A percentile compares a stretch with the other conserved stretches of the same genome.
Conservation (phyloP, 345 rosid species). For the Theobroma cacao region DNA sequence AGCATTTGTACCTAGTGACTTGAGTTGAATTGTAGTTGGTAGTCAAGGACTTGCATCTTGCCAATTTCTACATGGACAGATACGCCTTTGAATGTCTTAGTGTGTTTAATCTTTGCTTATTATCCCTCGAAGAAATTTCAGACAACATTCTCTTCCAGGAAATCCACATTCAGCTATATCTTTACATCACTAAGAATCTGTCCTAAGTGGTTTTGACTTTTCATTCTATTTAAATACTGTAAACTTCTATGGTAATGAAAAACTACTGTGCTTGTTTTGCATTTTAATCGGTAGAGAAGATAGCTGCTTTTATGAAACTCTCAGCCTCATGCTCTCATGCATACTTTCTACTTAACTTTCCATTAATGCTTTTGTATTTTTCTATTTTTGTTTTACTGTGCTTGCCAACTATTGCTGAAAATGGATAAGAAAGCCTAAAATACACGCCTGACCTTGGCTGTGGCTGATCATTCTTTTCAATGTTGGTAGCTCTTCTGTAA, state of each 20-base stretch:
- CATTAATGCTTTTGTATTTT: not conserved
- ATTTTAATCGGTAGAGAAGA: not conserved
- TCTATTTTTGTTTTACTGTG: not conserved
- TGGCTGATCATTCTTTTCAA: constrained; percentile 1
- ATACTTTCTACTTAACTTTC: not conserved
- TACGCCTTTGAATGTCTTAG: not conserved
- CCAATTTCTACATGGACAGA: not conserved
- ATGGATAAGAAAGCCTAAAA: not conserved
- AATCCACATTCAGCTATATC: not conserved
- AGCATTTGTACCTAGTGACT: not conserved
- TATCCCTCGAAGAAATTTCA: not conserved
- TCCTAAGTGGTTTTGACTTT: not conserved
- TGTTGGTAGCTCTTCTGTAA: not conserved
- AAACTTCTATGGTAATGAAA: not conserved
- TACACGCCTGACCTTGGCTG: not conserved
- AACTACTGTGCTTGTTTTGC: not conserved
- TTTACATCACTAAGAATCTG: not conserved
- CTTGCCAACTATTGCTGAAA: not conserved
- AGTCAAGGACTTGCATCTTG: not conserved
- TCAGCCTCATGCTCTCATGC: not conserved
- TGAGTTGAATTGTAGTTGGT: not conserved
- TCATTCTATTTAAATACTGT: not conserved
- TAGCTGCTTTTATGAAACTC: not conserved
- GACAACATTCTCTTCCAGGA: not conserved
- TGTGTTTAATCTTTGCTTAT: not conserved